Base-by-base conservation (phyloP, 2,329 filamentous ascomycete species). In the Nigrograna mackinnonii region DNA sequence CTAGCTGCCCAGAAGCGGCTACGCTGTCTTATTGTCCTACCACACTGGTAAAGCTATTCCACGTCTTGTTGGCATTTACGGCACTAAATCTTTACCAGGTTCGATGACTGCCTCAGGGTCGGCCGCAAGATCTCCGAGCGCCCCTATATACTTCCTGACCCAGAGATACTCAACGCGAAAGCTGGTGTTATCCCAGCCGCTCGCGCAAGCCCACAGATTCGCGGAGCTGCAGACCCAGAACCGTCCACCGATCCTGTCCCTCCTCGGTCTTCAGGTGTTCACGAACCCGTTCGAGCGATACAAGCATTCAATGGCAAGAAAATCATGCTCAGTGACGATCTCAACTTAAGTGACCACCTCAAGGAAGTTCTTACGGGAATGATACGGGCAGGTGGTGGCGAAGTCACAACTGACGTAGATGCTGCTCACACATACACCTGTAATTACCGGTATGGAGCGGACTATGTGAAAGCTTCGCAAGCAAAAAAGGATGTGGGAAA, bases 41-140 rank as follows among this genome's bases (percentile, higher is more conserved):
- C 94, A 26, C 94, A 97, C 64, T 97, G 94, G 89, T 91, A 72
- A 59, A 76, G 50, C 4, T 28, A 11, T n/a, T n/a, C 16, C 7
- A 20, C n/a, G 30, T 3, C 36, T 11, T 14, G 3, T 32, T 35
- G 13, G n/a, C n/a, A 24, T n/a, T 9, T 11, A 7, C 16, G n/a
- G 7, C n/a, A 22, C 37, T 45, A 34, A 45, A 20, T 24, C 6
- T 9, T 12, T 13, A 19, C 3, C n/a, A 91, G 88, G 91, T 96
- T 99, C 62, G 92, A 97, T 57, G 92, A 96, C 65, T 99, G 94
- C 69, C 81, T 99, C 54, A 94, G 89, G 68, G 82, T 99, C 20
- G 91, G 92, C 37, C 91, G 90, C 68, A 84, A 89, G 45, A 96
- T 99, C 55, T 87, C 89, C 55, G 94, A 99, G 66, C 74, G 77